Conservation (phyloP, 2,329 filamentous ascomycete species). For the Colletotrichum lindemuthianum region DNA sequence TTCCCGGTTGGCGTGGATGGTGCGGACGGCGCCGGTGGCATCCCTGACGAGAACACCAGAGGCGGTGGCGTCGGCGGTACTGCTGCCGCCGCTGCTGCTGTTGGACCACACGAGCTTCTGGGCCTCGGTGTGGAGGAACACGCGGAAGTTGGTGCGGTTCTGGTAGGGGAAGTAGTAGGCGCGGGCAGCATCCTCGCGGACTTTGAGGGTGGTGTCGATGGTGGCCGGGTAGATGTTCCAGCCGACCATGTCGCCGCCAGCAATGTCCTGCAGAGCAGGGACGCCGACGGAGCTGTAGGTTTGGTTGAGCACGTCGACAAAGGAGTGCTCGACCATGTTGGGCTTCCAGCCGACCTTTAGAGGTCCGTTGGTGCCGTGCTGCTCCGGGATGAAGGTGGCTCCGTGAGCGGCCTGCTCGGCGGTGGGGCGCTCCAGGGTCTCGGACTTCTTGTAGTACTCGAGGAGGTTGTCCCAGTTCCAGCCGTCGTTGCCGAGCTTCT, state of each 20-base stretch:
- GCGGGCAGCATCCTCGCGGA: slow-evolving; percentile 53
- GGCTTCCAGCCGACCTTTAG: slow-evolving; percentile 50
- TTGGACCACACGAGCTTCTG: slow-evolving; percentile 27
- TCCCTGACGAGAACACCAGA: slow-evolving; percentile 49
- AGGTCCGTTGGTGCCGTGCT: slow-evolving; percentile 49
- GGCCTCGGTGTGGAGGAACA: slow-evolving; percentile 25
- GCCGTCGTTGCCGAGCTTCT: slow-evolving; percentile 52
- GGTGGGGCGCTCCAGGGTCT: slow-evolving; percentile 47
- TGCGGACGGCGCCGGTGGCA: slow-evolving; percentile 46
- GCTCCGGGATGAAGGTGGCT: slow-evolving; percentile 42
- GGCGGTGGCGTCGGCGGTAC: slow-evolving; percentile 37
- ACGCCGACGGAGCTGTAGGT: slow-evolving; percentile 45
- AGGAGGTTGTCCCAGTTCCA: slow-evolving; percentile 58
- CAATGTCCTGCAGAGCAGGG: slow-evolving; percentile 48
- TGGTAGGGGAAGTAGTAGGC: slow-evolving; percentile 54
- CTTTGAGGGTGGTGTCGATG: slow-evolving; percentile 47
- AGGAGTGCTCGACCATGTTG: slow-evolving; percentile 45
- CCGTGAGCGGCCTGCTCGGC: slow-evolving; percentile 47
- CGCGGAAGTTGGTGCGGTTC: slow-evolving; percentile 48
- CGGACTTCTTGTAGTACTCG: slow-evolving; percentile 58
- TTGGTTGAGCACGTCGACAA: slow-evolving; percentile 42
- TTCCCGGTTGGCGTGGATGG: slow-evolving; percentile 54
- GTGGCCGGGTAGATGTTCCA: slow-evolving; percentile 52
- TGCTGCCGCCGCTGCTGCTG: not conserved
- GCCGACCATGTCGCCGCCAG: slow-evolving; percentile 50